Evolutionary conservation across 1,284 basidiomycete species (phyloP), one percentile per base, ranked within the genome.

Genomic region (Irpex lacteus): DNA sequence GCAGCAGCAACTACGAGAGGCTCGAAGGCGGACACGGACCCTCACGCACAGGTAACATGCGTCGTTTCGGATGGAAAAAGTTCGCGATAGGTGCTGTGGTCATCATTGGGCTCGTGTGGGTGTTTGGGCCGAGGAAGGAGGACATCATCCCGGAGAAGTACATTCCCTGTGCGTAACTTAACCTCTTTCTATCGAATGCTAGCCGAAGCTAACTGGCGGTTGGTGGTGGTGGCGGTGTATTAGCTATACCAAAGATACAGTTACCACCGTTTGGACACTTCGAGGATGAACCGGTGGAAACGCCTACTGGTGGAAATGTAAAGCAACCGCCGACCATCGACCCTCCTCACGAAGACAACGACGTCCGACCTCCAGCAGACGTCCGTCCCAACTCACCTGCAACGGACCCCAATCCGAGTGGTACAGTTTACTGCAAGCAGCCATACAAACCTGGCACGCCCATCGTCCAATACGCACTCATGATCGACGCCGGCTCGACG

Each of bases 401-500:
- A 54, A 82, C 84, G 36, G 89, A 92, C 71, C 85, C 86, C 2
- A 84, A 92, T 75, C 85, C 82, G 1, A 75, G 80, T 52, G 83
- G 82, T 70, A 91, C 90, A 1, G 82, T 85, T 0, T 77, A 89
- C 77, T 96, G 94, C 78, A 81, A 82, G 0, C 67, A 75, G 0
- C 85, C 93, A 0, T 76, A 85, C 74, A 77, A 78, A 11, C 69
- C 84, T 0, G 68, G 75, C 63, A 71, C 76, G 6, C 82, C 81
- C 0, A 79, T 96, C 62, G 91, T 96, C 7, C 95, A 98, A 76
- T 99, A 94, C 75, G 96, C 95, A 0, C 85, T 99, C 71, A 98
- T 98, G 88, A 94, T 99, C 76, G 97, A 99, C 75, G 97, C 98
- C 0, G 98, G 97, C 15, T 98, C 96, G 47, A 98, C 96, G 0